These are phyloP conservation scores for Lineolata rhizophorae DNA, from an alignment of 495 filamentous ascomycete genomes.

Conservation along the genomic window DNA sequence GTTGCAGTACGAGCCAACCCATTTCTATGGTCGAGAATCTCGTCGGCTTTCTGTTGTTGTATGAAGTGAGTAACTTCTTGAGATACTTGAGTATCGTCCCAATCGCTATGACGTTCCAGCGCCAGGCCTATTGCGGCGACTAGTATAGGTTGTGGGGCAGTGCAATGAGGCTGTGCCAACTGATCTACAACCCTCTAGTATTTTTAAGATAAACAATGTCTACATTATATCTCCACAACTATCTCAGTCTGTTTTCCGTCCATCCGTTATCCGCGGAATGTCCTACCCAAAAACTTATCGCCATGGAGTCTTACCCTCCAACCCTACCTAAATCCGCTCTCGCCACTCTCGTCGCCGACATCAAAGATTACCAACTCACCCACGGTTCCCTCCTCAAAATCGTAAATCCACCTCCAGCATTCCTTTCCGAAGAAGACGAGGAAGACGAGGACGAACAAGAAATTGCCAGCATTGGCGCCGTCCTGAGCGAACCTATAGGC, in stretches of 20 bases:
- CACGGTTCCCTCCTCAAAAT: conserved; percentile 11
- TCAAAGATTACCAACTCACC: conserved; percentile 11
- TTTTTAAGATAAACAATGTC: neutral
- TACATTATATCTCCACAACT: neutral
- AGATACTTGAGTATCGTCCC: no score
- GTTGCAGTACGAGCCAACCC: no score
- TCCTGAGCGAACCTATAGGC: conserved; percentile 4
- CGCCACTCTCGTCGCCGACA: conserved; percentile 5
- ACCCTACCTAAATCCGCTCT: neutral
- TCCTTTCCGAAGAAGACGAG: conserved; percentile 2
- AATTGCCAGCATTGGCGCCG: no score
- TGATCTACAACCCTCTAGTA: neutral
- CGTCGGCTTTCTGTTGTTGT: no score
- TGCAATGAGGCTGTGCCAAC: neutral
- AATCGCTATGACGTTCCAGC: neutral
- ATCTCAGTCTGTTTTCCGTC: neutral
- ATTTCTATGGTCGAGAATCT: no score
- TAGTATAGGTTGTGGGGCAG: neutral
- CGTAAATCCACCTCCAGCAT: no score
- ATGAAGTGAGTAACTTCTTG: no score
- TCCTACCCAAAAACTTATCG: neutral
- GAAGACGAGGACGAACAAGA: no score
- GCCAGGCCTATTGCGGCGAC: neutral
- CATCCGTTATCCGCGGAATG: neutral
- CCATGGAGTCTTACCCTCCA: neutral